A percentile compares a stretch with the other conserved stretches of the same genome.
These are phyloP conservation scores for Starmera caribaea DNA, from an alignment of 805 yeast genomes.

Conservation along the genomic window DNA sequence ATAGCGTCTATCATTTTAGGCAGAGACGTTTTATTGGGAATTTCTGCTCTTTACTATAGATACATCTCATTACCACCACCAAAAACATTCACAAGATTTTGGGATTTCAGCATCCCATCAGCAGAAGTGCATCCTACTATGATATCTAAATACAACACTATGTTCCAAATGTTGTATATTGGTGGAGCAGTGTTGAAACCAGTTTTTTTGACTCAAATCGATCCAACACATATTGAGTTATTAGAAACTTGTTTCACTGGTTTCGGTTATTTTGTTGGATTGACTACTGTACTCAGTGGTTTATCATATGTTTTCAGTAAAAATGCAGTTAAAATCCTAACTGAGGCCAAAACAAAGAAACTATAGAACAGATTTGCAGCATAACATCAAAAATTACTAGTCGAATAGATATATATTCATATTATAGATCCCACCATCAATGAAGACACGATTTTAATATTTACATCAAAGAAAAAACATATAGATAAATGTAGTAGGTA, in stretches of 20 bases:
- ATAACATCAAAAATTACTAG: not conserved
- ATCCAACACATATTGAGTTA: constrained; percentile 17
- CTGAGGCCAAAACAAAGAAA: constrained; percentile 3
- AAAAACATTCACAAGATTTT: constrained; percentile 56
- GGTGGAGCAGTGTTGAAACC: constrained; percentile 54
- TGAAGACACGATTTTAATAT: not conserved
- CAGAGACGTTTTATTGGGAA: constrained; percentile 64
- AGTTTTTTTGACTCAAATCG: constrained; percentile 29
- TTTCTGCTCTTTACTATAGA: constrained; percentile 65
- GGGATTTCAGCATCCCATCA: constrained; percentile 73
- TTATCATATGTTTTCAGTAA: constrained; percentile 63
- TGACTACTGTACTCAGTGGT: constrained; percentile 74
- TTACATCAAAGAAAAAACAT: not conserved
- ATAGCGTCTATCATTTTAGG: constrained; percentile 70
- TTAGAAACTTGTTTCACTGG: constrained; percentile 19
- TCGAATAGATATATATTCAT: too few relatives aligned
- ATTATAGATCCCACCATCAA: not conserved
- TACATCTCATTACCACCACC: constrained; percentile 70
- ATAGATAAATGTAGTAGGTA: not conserved
- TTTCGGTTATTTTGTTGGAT: constrained; percentile 47
- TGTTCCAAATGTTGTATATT: constrained; percentile 83
- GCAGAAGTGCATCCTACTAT: constrained; percentile 84
- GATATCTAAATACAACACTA: constrained; percentile 84
- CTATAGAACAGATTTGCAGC: not conserved
- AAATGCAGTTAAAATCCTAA: constrained; percentile 53